Evolutionary conservation across 2,329 filamentous ascomycete genomes (phyloP), one percentile per base, ranked within the genome.

Genomic region (Monilinia fructicola): DNA sequence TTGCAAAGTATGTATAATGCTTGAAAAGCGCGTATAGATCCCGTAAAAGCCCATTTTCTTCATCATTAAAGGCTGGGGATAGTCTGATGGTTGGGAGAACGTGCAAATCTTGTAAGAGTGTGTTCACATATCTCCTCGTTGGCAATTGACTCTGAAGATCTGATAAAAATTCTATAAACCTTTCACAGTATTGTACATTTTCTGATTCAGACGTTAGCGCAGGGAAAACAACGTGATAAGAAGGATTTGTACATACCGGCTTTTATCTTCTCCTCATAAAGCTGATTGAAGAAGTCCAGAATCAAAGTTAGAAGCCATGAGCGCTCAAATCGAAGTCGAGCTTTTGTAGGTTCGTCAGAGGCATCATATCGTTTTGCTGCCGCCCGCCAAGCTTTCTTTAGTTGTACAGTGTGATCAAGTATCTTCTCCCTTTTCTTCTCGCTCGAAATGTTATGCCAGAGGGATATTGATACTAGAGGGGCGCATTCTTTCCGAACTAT

Each of bases 401-500:
- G 79, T 70, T 91, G 88, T n/a, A 86, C 79, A 56, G 86, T 85
- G 71, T 91, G 88, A 54, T 91, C 87, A 40, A 99, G 83, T 65
- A 88, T 86, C 44, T 81, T 81, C 65, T 96, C 91, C 71, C 92
- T 86, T 69, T 88, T 85, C 67, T 85, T 83, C 44, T 96, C 92
- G 66, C 85, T 90, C 40, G 91, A 90, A 48, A 99, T 80, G 75
- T 97, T 96, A 74, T 98, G 92, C 95, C 95, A 99, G 73, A 95
- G 92, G 0, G 91, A 90, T 73, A 99, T 97, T 16, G 93, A 95
- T 26, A 99, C 94, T 62, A 99, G 81, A 1, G 96, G 92, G 9
- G 94, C 95, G 78, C 95, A 98, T 81, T 99, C 95, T 78, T 97
- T 98, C 69, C 95, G 89, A 60, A 99, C 91, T 66, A 96, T 85